A percentile compares a stretch with the other conserved stretches of the same genome.
phyloP scores from a whole-genome alignment of 805 yeast species.

The Metschnikowia shivogae region DNA sequence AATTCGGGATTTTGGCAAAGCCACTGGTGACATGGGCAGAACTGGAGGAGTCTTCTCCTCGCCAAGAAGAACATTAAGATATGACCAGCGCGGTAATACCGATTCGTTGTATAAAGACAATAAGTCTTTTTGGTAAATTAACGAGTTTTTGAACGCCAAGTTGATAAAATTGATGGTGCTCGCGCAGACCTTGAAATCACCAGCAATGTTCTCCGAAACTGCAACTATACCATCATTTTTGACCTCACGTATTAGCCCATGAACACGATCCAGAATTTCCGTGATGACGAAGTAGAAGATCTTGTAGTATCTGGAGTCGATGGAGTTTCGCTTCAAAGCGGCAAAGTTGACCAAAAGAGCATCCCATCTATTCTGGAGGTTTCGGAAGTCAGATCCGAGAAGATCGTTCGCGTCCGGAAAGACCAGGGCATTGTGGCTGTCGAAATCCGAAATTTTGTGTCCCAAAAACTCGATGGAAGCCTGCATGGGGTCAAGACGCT shows the following conservation, averaged over 20 bases:
- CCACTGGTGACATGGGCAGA: background rate
- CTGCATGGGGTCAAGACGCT: conserved; percentile 6
- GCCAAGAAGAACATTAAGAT: conserved; percentile 5
- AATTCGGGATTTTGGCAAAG: background rate
- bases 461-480: conserved; percentile 13
- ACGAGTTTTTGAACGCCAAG: conserved; percentile 34
- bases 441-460: conserved; percentile 7
- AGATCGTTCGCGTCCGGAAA: background rate
- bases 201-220: conserved; percentile 28
- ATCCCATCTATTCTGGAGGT: conserved; percentile 9
- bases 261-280: conserved; percentile 6
- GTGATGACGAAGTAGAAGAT: conserved; percentile 9
- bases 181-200: conserved; percentile 36
- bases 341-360: conserved; percentile 5
- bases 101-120: conserved; percentile 8
- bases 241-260: conserved; percentile 3
- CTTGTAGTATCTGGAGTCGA: conserved; percentile 9
- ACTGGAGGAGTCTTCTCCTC: background rate
- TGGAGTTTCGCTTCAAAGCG: conserved; percentile 6
- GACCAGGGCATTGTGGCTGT: background rate
- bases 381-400: background rate
- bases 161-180: conserved; percentile 32
- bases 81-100: conserved; percentile 11
- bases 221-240: conserved; percentile 10
- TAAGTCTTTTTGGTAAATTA: conserved; percentile 28